A percentile compares a stretch with the other conserved stretches of the same genome.
Conservation (phyloP, 306 rosid species). For the Glycine latifolia region DNA sequence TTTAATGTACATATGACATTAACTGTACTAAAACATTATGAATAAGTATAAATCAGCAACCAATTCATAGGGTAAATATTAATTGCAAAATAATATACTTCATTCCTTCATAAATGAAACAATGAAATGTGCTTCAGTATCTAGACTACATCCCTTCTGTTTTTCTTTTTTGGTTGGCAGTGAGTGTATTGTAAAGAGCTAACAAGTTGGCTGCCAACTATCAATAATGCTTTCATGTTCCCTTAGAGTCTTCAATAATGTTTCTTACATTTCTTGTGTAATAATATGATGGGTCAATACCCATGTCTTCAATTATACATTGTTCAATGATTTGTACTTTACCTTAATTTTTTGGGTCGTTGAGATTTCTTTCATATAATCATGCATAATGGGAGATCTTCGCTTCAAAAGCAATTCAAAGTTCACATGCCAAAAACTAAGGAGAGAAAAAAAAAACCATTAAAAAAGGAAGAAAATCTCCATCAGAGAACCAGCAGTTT, state of each 20-base stretch:
- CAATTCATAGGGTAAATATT: not conserved
- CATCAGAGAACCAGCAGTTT: constrained; percentile 6
- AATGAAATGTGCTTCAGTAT: not conserved
- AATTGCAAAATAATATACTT: not conserved
- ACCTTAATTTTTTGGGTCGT: constrained; percentile 33
- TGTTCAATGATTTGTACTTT: constrained; percentile 48
- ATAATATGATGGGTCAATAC: constrained; percentile 13
- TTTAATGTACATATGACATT: not conserved
- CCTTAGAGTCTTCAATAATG: not conserved
- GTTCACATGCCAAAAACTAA: constrained; percentile 32
- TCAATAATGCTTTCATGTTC: constrained; percentile 38
- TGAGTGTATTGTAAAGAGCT: constrained; percentile 20
- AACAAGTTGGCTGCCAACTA: constrained; percentile 32
- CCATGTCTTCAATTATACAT: constrained; percentile 30
- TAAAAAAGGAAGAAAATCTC: not conserved
- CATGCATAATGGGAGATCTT: constrained; percentile 35
- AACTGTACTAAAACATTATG: constrained; percentile 1
- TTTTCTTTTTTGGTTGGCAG: constrained; percentile 7
- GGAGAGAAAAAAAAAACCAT: not conserved
- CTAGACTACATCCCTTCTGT: constrained; percentile 15
- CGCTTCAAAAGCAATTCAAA: constrained; percentile 48
- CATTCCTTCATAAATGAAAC: constrained; percentile 23
- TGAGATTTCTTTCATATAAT: constrained; percentile 44
- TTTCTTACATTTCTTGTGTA: constrained; percentile 17
- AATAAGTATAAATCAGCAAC: not conserved